phyloP scores from a whole-genome alignment of 108 stramenopile genomes.

The Aurantiochytrium sp. region DNA sequence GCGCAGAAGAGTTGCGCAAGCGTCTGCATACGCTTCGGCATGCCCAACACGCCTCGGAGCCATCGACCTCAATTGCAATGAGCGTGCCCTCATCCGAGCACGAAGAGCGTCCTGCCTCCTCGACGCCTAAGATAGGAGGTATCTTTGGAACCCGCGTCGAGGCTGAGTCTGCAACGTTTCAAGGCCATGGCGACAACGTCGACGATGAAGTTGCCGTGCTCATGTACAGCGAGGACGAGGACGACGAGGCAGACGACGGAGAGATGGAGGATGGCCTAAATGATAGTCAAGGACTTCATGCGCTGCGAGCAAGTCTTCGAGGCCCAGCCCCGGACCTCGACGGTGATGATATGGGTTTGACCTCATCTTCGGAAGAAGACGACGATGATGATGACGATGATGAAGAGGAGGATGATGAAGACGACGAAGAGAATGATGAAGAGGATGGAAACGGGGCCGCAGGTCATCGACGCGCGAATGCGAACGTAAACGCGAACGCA shows the following conservation, averaged over 20 bases:
- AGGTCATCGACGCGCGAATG: neutral
- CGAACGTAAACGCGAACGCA: neutral
- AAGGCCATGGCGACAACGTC: neutral
- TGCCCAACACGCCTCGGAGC: neutral
- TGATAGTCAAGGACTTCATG: too few species aligned
- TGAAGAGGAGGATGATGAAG: neutral
- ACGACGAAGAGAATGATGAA: constrained; percentile 20
- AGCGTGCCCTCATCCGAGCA: neutral
- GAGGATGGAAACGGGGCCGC: constrained; percentile 16
- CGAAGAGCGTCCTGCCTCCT: neutral
- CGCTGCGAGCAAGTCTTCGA: too few species aligned
- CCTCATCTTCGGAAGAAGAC: neutral
- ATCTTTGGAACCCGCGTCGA: too few species aligned
- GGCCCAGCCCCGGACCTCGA: neutral
- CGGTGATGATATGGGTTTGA: neutral
- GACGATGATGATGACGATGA: neutral
- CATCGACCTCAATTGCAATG: neutral
- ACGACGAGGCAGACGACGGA: neutral
- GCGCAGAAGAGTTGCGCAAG: neutral
- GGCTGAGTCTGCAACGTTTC: too few species aligned
- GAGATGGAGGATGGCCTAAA: neutral
- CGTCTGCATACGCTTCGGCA: neutral
- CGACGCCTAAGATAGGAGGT: neutral
- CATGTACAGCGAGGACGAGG: neutral
- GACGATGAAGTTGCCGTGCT: constrained; percentile 4